Base-by-base conservation (phyloP, 2,329 filamentous ascomycete genomes). In the Colletotrichum kahawae region DNA sequence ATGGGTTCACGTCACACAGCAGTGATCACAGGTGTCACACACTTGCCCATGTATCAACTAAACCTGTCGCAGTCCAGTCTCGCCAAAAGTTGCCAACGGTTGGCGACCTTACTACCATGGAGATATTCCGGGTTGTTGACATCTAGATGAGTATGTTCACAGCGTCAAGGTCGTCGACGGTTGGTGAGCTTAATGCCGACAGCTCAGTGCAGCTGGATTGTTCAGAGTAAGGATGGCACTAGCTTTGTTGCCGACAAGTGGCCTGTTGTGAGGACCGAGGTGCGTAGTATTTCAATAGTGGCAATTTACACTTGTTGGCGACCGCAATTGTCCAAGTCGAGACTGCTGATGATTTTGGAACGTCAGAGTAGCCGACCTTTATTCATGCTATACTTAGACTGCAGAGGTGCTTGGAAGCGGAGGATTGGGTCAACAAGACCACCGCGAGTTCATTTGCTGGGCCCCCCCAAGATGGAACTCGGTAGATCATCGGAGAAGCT, bases 401-500 rank as follows among this genome's bases (percentile, higher is more conserved):
- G 18, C n/a, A 48, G 38, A n/a, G 18, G 18, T n/a, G 18, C 18
- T n/a, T 12, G 18, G 9, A 3, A n/a, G 38, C n/a, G 38, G 38
- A n/a, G 38, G 18, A 10, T 43, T 10, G 4, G 18, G 38, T n/a
- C 38, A 43, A 29, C 29, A 7, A 29, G 29, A 24, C 24, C 24
- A 24, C 24, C 24, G 4, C 24, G 24, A 24, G 24, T 24, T 24
- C 24, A 24, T 24, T 24, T 24, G 24, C 24, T 24, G 29, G 29
- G 29, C 27, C 29, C 29, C 24, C 33, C 34, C 12, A 13, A 16
- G 31, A 38, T 71, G 43, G 72, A 77, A 77, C 21, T 56, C 64
- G 59, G 74, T 76, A 76, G 74, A 77, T 73, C 59, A 43, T 66
- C 71, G 67, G 71, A 51, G 75, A 76, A 76, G 21, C 18, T 31